A percentile compares a stretch with the other conserved stretches of the same genome.
These are phyloP conservation scores for Chenopodium quinoa DNA, from an alignment of 148 eudicot genomes.

Conservation along the genomic window DNA sequence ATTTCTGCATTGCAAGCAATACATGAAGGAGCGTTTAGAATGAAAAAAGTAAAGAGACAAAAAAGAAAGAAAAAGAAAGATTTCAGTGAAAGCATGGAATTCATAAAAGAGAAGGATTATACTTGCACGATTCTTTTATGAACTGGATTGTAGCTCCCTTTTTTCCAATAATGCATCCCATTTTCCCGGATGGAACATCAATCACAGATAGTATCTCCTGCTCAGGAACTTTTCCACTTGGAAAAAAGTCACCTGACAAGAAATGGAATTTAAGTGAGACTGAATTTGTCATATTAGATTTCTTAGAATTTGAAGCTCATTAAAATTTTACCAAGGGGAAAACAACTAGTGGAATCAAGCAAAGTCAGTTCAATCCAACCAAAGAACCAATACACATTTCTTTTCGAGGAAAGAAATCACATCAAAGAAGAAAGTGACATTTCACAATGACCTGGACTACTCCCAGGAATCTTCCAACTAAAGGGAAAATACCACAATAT, in stretches of 20 bases:
- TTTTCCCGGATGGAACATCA: slow-evolving; percentile 28
- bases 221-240: slow-evolving; percentile 24
- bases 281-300: not conserved
- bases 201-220: slow-evolving; percentile 25
- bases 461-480: too few relatives aligned
- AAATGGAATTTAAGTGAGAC: not conserved
- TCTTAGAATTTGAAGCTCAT: not conserved
- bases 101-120: slow-evolving; percentile 12
- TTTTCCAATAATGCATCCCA: slow-evolving; percentile 35
- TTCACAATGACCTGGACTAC: too few relatives aligned
- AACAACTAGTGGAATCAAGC: not conserved
- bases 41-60: not conserved
- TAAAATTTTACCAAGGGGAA: not conserved
- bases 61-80: not conserved
- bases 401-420: not conserved
- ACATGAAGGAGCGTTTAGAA: not conserved
- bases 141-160: slow-evolving; percentile 29
- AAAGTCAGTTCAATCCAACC: not conserved
- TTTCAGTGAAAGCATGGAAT: not conserved
- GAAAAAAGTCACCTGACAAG: slow-evolving; percentile 16
- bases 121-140: slow-evolving; percentile 33
- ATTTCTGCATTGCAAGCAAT: slow-evolving; percentile 27
- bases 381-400: not conserved
- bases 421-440: not conserved
- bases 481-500: too few relatives aligned